phyloP scores from a whole-genome alignment of 371 early-diverging fungal genomes.

The Zychaea mexicana region DNA sequence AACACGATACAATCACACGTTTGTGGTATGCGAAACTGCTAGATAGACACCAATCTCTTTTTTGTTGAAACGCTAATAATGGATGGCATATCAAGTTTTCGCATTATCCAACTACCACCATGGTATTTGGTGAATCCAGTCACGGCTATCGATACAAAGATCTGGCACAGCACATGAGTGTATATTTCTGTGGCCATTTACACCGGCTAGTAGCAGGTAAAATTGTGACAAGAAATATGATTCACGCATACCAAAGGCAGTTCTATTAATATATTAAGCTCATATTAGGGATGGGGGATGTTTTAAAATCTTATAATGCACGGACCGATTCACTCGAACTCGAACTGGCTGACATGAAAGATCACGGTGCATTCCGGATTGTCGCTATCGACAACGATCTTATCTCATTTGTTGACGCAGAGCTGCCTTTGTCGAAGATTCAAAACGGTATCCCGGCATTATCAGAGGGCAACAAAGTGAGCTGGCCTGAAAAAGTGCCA shows the following conservation, averaged over 20 bases:
- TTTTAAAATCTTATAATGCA: constrained; percentile 63
- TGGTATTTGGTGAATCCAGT: constrained; percentile 67
- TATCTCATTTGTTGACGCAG: constrained; percentile 78
- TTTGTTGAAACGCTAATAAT: background rate
- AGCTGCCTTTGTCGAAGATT: constrained; percentile 48
- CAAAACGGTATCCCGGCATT: background rate
- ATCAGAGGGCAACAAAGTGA: constrained; percentile 12
- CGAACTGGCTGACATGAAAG: constrained; percentile 88
- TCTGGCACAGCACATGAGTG: constrained; percentile 61
- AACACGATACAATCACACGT: constrained; percentile 65
- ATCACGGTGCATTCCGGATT: constrained; percentile 78
- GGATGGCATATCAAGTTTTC: constrained; percentile 42
- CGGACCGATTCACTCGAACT: constrained; percentile 71
- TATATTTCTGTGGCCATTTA: constrained; percentile 88
- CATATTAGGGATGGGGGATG: constrained; percentile 59
- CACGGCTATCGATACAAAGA: constrained; percentile 61
- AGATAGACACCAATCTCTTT: background rate
- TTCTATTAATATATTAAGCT: background rate
- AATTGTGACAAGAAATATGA: background rate
- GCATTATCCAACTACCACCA: constrained; percentile 88
- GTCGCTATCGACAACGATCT: constrained; percentile 87
- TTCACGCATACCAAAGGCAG: background rate
- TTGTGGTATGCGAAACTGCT: constrained; percentile 37
- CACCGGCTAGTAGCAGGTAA: constrained; percentile 74
- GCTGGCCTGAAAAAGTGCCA: constrained; percentile 25